phyloP scores from a whole-genome alignment of 2,329 filamentous ascomycete genomes.

The Dothistroma pini region DNA sequence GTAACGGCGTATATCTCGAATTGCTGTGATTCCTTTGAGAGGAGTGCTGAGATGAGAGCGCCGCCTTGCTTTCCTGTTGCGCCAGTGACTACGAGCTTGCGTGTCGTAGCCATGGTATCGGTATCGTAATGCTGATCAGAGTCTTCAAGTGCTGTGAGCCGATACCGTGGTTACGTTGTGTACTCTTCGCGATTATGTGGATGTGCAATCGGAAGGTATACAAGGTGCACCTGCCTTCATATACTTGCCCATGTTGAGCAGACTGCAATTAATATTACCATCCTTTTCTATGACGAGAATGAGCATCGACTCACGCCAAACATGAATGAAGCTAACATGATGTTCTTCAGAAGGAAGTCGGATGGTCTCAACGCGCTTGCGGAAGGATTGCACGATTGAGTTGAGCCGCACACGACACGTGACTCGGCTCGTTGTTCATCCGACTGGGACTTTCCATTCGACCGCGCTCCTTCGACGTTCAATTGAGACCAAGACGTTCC shows the following conservation, averaged over 20 bases:
- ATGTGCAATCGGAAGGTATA: neutral
- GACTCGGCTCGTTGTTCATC: neutral
- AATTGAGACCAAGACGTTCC: too few species aligned
- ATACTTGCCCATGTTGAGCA: neutral
- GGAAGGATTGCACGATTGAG: neutral
- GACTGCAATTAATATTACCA: neutral
- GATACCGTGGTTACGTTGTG: neutral
- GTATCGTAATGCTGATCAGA: neutral
- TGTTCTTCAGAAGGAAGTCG: neutral
- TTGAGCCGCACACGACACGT: neutral
- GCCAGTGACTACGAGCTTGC: constrained; percentile 41
- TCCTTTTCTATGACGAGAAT: neutral
- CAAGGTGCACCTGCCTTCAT: neutral
- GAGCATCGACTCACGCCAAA: neutral
- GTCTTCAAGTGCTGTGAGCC: neutral
- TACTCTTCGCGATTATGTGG: neutral
- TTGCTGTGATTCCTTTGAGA: constrained; percentile 31
- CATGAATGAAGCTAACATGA: neutral
- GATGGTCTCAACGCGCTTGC: neutral
- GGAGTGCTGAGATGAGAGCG: constrained; percentile 42
- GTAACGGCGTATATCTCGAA: constrained; percentile 57
- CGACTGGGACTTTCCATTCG: neutral
- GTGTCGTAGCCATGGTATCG: neutral
- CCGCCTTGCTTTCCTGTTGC: constrained; percentile 49
- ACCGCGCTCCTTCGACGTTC: neutral